Evolutionary conservation across 2,329 filamentous ascomycete species (phyloP), one percentile per base, ranked within the genome.

Genomic region (Sporothrix protearum): DNA sequence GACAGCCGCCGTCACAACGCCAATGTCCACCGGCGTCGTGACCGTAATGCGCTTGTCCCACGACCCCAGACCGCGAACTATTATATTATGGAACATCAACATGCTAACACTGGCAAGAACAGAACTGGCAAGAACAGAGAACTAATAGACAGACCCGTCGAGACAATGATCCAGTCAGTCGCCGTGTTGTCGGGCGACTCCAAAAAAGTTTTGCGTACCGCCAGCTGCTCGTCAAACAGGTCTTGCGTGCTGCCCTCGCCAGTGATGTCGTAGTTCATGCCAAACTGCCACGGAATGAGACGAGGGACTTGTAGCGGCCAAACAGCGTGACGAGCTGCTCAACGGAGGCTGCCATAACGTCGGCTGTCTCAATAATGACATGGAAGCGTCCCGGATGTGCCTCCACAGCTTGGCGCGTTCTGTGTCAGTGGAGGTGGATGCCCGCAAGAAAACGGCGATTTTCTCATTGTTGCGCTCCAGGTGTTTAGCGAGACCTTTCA

Each of bases 281-380:
- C 91, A 77, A 89, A 92, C 78, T 93, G 90, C 91, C 91, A 93
- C 0, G 91, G 90, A 22, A 92, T 84, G 76, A 85, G 92, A 0
- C 86, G 80, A 16, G 79, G 75, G 0, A 85, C 83, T 0, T 79
- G 78, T 84, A 89, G 2, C 74, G 73, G 3, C 33, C 28, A 74
- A 90, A 86, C 1, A 83, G 75, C 1, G 70, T 67, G 4, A 81
- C 79, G 1, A 89, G 81, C 0, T 80, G 77, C 0, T 77, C 57
- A 1, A 78, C 73, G 1, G 82, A 77, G 28, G 79, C 78, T 22
- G 74, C 69, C 55, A 83, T 81, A 39, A 83, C 75, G 63, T 90
- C 85, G 2, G 82, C 84, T 0, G 80, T 74, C 51, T 86, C 79
- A 28, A 86, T 75, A 1, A 75, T 68, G 47, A 85, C 80, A 30